Evolutionary conservation across 192 early-diverging fungal species (phyloP).

Genomic region (Lunasporangiospora selenospora): DNA sequence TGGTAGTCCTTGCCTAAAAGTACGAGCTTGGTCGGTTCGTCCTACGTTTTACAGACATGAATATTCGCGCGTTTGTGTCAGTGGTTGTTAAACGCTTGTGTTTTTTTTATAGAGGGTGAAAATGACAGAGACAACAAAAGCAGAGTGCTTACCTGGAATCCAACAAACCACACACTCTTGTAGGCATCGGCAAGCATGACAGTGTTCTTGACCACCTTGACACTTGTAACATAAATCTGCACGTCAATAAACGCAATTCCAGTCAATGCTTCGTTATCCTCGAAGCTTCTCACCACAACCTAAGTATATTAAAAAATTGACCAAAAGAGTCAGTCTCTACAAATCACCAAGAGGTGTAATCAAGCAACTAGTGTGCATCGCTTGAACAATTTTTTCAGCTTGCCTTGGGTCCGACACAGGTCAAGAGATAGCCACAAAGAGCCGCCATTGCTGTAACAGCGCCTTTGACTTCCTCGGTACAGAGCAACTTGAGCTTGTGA

Average conservation of each 20-base stretch:
- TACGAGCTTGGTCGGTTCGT: conserved; percentile 89
- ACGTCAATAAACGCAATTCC: conserved; percentile 96
- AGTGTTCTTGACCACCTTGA: conserved; percentile 86
- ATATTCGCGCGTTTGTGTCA: no score
- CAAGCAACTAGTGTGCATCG: neutral
- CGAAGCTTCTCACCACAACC: conserved; percentile 87
- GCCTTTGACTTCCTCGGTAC: conserved; percentile 84
- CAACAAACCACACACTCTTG: conserved; percentile 89
- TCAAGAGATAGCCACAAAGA: conserved; percentile 85
- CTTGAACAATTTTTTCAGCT: conserved; percentile 5
- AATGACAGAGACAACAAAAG: neutral
- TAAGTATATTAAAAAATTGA: no score
- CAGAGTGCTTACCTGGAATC: conserved; percentile 77
- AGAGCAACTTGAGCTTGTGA: conserved; percentile 88
- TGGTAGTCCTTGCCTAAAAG: conserved; percentile 91
- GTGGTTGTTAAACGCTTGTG: neutral
- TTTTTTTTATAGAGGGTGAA: neutral
- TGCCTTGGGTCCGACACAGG: conserved; percentile 89
- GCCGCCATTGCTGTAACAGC: conserved; percentile 86
- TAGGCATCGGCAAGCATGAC: conserved; percentile 87
- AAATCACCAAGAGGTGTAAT: neutral
- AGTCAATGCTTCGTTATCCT: conserved; percentile 79
- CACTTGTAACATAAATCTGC: conserved; percentile 85
- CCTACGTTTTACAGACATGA: conserved; percentile 49
- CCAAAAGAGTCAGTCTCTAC: no score